phyloP scores from a whole-genome alignment of 2,329 filamentous ascomycete genomes.

The Xylaria sp. region DNA sequence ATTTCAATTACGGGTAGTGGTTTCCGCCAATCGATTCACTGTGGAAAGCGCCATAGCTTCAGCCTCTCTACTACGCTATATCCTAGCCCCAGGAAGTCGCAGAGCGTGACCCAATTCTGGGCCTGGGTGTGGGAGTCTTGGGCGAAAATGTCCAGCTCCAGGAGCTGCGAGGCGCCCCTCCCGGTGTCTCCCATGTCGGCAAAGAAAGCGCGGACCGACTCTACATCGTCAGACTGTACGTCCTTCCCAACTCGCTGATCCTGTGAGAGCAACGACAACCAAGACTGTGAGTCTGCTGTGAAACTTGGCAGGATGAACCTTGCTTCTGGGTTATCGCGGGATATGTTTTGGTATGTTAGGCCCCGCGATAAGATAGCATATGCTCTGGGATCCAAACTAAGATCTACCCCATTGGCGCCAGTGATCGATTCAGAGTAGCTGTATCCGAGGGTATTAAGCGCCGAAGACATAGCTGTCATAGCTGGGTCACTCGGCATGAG shows the following conservation, averaged over 20 bases:
- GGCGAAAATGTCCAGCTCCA: constrained; percentile 34
- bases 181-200: constrained; percentile 8
- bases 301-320: constrained; percentile 35
- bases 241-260: neutral
- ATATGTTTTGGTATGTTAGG: constrained; percentile 30
- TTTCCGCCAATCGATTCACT: constrained; percentile 7
- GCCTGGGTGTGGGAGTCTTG: constrained; percentile 29
- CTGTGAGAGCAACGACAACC: constrained; percentile 6
- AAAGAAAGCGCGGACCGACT: constrained; percentile 28
- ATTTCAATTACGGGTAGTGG: neutral
- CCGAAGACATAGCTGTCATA: constrained; percentile 28
- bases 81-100: constrained; percentile 37
- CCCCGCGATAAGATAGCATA: constrained; percentile 31
- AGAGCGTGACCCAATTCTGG: constrained; percentile 37
- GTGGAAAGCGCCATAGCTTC: constrained; percentile 36
- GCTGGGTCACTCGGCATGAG: constrained; percentile 31
- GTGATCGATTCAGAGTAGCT: constrained; percentile 16
- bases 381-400: constrained; percentile 20
- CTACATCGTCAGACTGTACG: neutral
- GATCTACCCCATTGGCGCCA: neutral
- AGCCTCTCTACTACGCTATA: constrained; percentile 38
- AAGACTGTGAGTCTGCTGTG: neutral
- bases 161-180: constrained; percentile 13
- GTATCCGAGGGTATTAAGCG: constrained; percentile 35
- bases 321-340: constrained; percentile 29